Conservation (phyloP, 1,139 yeast species). For the Pichia sp. region DNA sequence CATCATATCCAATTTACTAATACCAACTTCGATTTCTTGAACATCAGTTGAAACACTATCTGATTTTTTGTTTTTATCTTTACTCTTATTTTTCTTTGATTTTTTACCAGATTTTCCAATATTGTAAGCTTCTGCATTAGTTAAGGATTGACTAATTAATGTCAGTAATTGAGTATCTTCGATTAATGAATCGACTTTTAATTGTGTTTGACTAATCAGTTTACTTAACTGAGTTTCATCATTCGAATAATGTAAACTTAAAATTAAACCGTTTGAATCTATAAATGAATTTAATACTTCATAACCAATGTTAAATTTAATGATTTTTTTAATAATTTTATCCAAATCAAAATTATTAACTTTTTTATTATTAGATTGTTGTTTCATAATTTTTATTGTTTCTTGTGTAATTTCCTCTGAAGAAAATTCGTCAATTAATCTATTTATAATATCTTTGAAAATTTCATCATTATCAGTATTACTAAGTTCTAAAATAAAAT, state of each 20-base stretch:
- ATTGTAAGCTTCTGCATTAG: slow-evolving; percentile 20
- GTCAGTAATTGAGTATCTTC: slow-evolving; percentile 50
- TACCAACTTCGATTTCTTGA: slow-evolving; percentile 23
- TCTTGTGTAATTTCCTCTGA: slow-evolving; percentile 41
- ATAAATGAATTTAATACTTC: slow-evolving; percentile 54
- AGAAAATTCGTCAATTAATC: slow-evolving; percentile 59
- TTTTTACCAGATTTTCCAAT: slow-evolving; percentile 14
- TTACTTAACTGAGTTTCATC: slow-evolving; percentile 41
- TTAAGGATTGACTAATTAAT: slow-evolving; percentile 38
- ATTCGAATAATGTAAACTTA: slow-evolving; percentile 40
- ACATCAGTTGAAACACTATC: slow-evolving; percentile 3
- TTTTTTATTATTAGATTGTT: slow-evolving; percentile 14
- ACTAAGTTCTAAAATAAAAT: slow-evolving; percentile 56
- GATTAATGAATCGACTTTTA: slow-evolving; percentile 45
- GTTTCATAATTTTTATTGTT: slow-evolving; percentile 29
- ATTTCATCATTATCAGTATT: slow-evolving; percentile 49
- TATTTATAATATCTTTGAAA: slow-evolving; percentile 60
- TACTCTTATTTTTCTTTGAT: slow-evolving; percentile 13
- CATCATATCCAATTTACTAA: slow-evolving; percentile 35
- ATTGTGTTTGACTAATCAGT: slow-evolving; percentile 40
- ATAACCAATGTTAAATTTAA: slow-evolving; percentile 48
- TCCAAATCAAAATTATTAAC: slow-evolving; percentile 33
- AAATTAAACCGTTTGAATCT: slow-evolving; percentile 68
- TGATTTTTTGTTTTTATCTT: slow-evolving; percentile 17
- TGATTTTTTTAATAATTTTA: slow-evolving; percentile 37